These are phyloP conservation scores for Oidiodendron maius DNA, from an alignment of 495 filamentous ascomycete species.

Conservation along the genomic window DNA sequence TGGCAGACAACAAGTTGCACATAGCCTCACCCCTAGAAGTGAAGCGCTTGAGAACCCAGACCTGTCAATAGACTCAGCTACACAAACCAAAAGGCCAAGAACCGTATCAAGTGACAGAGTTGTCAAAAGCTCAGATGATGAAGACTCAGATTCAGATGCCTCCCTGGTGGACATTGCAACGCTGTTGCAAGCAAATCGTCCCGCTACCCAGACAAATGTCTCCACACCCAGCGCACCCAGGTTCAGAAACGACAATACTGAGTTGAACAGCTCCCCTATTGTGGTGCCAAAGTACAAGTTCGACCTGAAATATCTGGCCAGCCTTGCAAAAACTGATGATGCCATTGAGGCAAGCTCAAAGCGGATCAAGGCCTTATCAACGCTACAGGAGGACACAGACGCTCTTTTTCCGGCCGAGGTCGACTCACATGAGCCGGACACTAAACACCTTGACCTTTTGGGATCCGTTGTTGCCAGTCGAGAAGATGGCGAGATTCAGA, in stretches of 20 bases:
- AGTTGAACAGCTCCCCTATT: slow-evolving; percentile 33
- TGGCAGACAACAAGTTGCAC: background rate
- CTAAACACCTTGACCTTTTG: slow-evolving; percentile 3
- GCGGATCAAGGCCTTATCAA: slow-evolving; percentile 38
- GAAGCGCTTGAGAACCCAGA: too few relatives aligned
- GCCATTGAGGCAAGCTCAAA: slow-evolving; percentile 52
- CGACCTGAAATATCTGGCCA: slow-evolving; percentile 59
- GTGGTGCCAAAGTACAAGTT: slow-evolving; percentile 57
- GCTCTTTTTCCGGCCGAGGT: background rate
- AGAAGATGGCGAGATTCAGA: slow-evolving; percentile 39
- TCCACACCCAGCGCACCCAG: slow-evolving; percentile 21
- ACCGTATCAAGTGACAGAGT: slow-evolving; percentile 29
- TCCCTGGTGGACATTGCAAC: slow-evolving; percentile 16
- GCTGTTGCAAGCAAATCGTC: slow-evolving; percentile 13
- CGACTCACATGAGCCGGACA: background rate
- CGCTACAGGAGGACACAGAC: slow-evolving; percentile 27
- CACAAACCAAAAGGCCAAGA: too few relatives aligned
- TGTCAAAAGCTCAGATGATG: slow-evolving; percentile 65
- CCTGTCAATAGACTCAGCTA: too few relatives aligned
- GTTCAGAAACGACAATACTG: background rate
- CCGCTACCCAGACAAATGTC: slow-evolving; percentile 32
- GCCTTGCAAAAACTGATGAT: slow-evolving; percentile 50
- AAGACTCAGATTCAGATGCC: slow-evolving; percentile 51
- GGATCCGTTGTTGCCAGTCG: slow-evolving; percentile 16
- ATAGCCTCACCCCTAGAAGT: too few relatives aligned